These are phyloP conservation scores for Pseudoneurospora amorphoporcata DNA, from an alignment of 495 filamentous ascomycete species.

Conservation along the genomic window DNA sequence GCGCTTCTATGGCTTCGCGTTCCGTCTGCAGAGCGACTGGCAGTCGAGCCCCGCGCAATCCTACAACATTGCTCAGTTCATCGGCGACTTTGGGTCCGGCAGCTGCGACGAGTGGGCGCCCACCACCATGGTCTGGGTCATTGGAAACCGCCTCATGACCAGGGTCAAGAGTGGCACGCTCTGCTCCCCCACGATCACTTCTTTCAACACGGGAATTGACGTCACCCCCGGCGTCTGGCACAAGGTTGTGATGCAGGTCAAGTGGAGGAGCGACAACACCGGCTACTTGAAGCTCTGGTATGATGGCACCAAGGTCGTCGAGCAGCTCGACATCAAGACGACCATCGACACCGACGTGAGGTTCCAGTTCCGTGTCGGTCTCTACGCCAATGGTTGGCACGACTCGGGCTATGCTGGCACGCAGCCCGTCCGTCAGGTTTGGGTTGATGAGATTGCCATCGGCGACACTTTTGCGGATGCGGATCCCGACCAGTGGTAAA, in stretches of 20 bases:
- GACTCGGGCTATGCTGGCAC: slow-evolving; percentile 35
- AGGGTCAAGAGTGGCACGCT: slow-evolving; percentile 35
- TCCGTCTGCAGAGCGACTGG: slow-evolving; percentile 42
- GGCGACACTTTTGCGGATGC: slow-evolving; percentile 40
- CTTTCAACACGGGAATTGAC: slow-evolving; percentile 24
- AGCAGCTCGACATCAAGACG: slow-evolving; percentile 32
- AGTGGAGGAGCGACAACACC: slow-evolving; percentile 37
- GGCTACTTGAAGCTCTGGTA: slow-evolving; percentile 43
- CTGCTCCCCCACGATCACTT: slow-evolving; percentile 23
- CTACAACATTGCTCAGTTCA: slow-evolving; percentile 48
- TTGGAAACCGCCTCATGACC: slow-evolving; percentile 35
- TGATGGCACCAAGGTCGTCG: slow-evolving; percentile 39
- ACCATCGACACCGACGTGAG: slow-evolving; percentile 33
- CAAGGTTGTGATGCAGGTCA: slow-evolving; percentile 36
- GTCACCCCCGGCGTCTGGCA: slow-evolving; percentile 42
- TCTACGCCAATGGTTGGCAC: slow-evolving; percentile 49
- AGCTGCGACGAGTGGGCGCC: slow-evolving; percentile 45
- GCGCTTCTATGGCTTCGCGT: slow-evolving; percentile 47
- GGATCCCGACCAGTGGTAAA: slow-evolving; percentile 16
- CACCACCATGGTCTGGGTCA: slow-evolving; percentile 42
- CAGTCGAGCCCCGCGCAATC: slow-evolving; percentile 36
- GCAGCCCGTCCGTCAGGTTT: slow-evolving; percentile 40
- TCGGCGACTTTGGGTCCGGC: slow-evolving; percentile 40
- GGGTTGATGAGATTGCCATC: slow-evolving; percentile 44
- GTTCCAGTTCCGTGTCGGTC: slow-evolving; percentile 45